A percentile compares a stretch with the other conserved stretches of the same genome.
Evolutionary conservation across 2,329 filamentous ascomycete species (phyloP).

Genomic region (Alternaria alternata): DNA sequence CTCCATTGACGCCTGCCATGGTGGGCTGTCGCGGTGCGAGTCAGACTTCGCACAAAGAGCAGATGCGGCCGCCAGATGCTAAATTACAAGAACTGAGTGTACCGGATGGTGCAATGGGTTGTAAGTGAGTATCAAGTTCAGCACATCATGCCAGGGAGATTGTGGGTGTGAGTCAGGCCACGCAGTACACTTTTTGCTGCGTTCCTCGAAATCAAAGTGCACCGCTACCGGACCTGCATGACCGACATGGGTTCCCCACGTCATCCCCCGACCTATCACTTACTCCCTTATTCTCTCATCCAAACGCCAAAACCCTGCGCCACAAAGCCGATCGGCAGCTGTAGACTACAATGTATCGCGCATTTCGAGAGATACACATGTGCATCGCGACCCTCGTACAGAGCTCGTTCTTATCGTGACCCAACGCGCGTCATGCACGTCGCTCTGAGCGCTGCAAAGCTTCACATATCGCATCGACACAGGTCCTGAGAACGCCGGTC

Average conservation of each 20-base stretch:
- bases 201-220: constrained; percentile 12
- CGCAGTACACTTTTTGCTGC: constrained; percentile 11
- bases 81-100: background rate
- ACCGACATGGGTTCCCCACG: constrained; percentile 17
- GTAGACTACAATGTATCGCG: background rate
- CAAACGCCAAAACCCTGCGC: background rate
- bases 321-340: background rate
- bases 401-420: background rate
- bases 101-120: constrained; percentile 10
- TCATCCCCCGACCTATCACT: constrained; percentile 4
- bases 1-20: constrained; percentile 43
- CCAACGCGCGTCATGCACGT: background rate
- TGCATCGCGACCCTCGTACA: too few relatives aligned
- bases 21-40: constrained; percentile 23
- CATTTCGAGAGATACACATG: background rate
- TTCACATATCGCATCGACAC: background rate
- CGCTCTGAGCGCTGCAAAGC: background rate
- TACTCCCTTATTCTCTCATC: background rate
- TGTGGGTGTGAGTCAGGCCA: constrained; percentile 11
- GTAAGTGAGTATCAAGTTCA: background rate
- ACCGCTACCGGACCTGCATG: constrained; percentile 26
- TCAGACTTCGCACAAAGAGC: constrained; percentile 17
- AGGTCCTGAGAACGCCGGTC: background rate
- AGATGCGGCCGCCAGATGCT: constrained; percentile 5
- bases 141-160: constrained; percentile 9